These are phyloP conservation scores for Glomus cerebriforme DNA, from an alignment of 192 early-diverging fungal genomes.

Conservation along the genomic window DNA sequence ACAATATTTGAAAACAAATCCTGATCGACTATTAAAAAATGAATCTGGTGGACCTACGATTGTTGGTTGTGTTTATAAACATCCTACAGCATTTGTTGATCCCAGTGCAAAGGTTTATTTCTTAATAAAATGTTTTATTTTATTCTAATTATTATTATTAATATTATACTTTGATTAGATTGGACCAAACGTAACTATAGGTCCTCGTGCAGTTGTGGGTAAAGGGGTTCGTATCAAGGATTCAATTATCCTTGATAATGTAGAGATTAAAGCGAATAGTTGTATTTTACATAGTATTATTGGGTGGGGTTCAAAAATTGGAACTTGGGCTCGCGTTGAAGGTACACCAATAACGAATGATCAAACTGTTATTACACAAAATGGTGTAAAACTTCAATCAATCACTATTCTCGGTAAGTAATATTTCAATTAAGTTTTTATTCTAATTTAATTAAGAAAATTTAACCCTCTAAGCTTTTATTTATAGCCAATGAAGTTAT, in stretches of 20 bases:
- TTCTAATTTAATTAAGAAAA: background rate
- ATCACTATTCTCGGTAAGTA: slow-evolving; percentile 82
- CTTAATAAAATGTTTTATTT: background rate
- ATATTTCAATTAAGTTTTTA: background rate
- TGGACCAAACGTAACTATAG: slow-evolving; percentile 96
- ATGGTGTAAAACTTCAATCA: slow-evolving; percentile 89
- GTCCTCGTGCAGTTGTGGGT: slow-evolving; percentile 84
- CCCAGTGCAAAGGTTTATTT: slow-evolving; percentile 75
- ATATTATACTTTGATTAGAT: slow-evolving; percentile 49
- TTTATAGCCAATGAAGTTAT: slow-evolving; percentile 76
- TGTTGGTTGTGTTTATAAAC: slow-evolving; percentile 91
- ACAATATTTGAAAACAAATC: slow-evolving; percentile 63
- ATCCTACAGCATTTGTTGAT: slow-evolving; percentile 91
- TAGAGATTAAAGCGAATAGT: slow-evolving; percentile 87
- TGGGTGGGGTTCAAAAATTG: slow-evolving; percentile 94
- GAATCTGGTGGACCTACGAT: slow-evolving; percentile 68
- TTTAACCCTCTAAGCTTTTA: background rate
- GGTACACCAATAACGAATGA: slow-evolving; percentile 73
- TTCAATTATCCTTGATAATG: slow-evolving; percentile 91
- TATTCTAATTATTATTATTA: slow-evolving; percentile 8
- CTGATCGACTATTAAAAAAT: slow-evolving; percentile 65
- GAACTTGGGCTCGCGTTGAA: slow-evolving; percentile 91
- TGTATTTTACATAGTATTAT: slow-evolving; percentile 87
- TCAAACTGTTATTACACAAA: slow-evolving; percentile 74
- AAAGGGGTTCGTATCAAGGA: slow-evolving; percentile 93